Conservation (phyloP, 2,329 filamentous ascomycete genomes). For the Talaromyces marneffei region DNA sequence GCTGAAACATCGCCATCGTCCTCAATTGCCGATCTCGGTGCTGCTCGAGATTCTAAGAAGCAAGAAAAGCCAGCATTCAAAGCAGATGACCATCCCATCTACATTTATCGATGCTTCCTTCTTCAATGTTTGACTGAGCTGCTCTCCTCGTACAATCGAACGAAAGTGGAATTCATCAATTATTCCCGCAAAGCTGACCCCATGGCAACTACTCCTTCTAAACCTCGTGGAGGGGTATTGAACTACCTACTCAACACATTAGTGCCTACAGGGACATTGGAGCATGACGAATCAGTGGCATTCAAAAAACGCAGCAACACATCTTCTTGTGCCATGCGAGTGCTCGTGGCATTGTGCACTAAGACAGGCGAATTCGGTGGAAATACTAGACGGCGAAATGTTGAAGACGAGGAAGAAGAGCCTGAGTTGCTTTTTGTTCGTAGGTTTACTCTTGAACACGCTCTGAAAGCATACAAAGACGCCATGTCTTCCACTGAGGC, state of each 20-base stretch:
- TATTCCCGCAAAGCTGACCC: constrained; percentile 89
- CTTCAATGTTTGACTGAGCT: constrained; percentile 88
- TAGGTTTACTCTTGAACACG: constrained; percentile 89
- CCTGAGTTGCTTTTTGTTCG: constrained; percentile 74
- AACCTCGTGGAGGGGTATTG: constrained; percentile 83
- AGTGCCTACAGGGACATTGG: constrained; percentile 58
- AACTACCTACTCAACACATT: constrained; percentile 89
- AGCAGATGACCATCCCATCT: constrained; percentile 87
- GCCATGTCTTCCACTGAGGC: constrained; percentile 72
- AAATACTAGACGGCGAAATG: constrained; percentile 52
- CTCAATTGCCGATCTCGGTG: constrained; percentile 26
- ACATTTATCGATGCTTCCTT: constrained; percentile 92
- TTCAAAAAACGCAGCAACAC: constrained; percentile 83
- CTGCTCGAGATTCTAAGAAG: constrained; percentile 52
- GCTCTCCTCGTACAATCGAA: constrained; percentile 82
- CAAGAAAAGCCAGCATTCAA: constrained; percentile 72
- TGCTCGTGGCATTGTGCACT: constrained; percentile 78
- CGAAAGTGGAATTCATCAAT: constrained; percentile 98
- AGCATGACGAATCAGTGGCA: constrained; percentile 65
- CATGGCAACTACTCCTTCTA: constrained; percentile 80
- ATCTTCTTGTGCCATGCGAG: constrained; percentile 76
- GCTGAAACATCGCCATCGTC: constrained; percentile 33
- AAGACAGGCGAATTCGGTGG: constrained; percentile 75
- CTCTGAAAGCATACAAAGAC: constrained; percentile 86
- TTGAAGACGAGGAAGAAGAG: constrained; percentile 37